Base-by-base conservation (phyloP, 2,329 filamentous ascomycete species). In the Aspergillus novofumigatus region DNA sequence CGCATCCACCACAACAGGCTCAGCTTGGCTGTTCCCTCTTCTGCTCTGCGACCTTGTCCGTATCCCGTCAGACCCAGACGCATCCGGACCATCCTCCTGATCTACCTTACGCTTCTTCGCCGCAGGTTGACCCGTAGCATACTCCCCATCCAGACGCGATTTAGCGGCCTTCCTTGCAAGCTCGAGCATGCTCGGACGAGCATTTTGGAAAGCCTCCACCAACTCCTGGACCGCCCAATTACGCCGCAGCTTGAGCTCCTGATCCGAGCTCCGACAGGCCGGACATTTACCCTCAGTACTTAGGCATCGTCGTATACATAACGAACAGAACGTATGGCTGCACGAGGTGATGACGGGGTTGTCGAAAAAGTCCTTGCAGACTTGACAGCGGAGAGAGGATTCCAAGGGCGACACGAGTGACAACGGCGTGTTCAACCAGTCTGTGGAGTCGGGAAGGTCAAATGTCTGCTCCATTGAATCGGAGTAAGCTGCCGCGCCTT, bases 361-460 rank as follows among this genome's bases (percentile, higher is more conserved):
- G 59, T 86, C 86, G 78, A 90, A 97, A 76, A 97, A 96, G 74
- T 99, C 95, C 72, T 97, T 97, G 84, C 94, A 99, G 59, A 99
- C 90, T 75, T 97, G 91, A 76, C 94, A 99, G 66, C 94, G 90
- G 21, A 99, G 81, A 3, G 92, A 86, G 59, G 89, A 86, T 69
- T 99, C 94, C 61, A 99, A 68, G 49, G 74, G 75, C 56, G 74
- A 70, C 45, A 80, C 69, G 35, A 71, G 62, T 14, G 71, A 69
- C 54, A 81, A 72, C 47, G 78, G 78, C 45, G 79, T 80, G 44
- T 68, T 65, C 49, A 80, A 70, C 78, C 78, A 81, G 67, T 81
- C 77, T 50, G 77, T 78, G 42, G 77, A 77, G 62, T 79, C 77
- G 17, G 75, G 68, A 35, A 77, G 66, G 50, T 76, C 71, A 55